Conservation (phyloP, 2,329 filamentous ascomycete genomes). For the Beauveria sp. region DNA sequence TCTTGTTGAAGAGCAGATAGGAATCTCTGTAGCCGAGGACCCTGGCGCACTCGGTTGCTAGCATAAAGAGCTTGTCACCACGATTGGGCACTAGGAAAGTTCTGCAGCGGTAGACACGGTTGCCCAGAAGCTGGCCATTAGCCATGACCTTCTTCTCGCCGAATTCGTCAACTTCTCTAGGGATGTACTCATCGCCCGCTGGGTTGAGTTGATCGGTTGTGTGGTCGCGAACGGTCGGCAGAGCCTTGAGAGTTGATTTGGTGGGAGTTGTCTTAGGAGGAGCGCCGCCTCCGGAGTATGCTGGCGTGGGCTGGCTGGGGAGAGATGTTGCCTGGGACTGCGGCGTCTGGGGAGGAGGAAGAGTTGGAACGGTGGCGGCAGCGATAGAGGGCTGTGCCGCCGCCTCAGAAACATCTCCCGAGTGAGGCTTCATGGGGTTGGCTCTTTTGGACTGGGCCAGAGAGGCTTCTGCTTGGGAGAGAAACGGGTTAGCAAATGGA, state of each 20-base stretch:
- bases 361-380: conserved; percentile 28
- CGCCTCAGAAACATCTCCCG: conserved; percentile 47
- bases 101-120: conserved; percentile 82
- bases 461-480: conserved; percentile 31
- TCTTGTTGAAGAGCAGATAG: conserved; percentile 98
- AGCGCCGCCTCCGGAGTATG: conserved; percentile 31
- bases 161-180: conserved; percentile 83
- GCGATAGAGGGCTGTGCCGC: conserved; percentile 40
- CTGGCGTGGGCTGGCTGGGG: conserved; percentile 33
- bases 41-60: conserved; percentile 92
- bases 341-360: conserved; percentile 46
- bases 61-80: conserved; percentile 94
- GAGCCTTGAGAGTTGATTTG: conserved; percentile 81
- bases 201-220: conserved; percentile 90
- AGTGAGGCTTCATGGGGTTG: conserved; percentile 48
- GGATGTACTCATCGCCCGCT: conserved; percentile 88
- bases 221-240: conserved; percentile 93
- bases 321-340: conserved; percentile 42
- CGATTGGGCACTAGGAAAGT: conserved; percentile 90
- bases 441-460: conserved; percentile 30
- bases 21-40: conserved; percentile 92
- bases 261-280: conserved; percentile 75
- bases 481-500: conserved; percentile 20
- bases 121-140: conserved; percentile 74
- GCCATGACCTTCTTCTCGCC: conserved; percentile 89